Base-by-base conservation (phyloP, 495 filamentous ascomycete species). In the Choiromyces venosus region DNA sequence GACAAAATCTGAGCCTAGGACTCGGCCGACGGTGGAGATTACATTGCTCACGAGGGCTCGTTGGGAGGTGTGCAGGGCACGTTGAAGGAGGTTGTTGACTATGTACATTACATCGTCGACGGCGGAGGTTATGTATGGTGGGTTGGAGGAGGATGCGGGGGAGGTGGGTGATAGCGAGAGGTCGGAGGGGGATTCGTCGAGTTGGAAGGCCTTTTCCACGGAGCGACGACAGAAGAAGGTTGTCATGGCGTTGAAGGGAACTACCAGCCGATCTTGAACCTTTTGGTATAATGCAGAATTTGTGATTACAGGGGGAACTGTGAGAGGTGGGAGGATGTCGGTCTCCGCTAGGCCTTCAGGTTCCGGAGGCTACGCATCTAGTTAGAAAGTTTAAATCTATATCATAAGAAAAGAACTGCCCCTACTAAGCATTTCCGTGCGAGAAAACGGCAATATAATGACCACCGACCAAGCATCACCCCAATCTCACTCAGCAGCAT, bases 41-140 rank as follows among this genome's bases (percentile, higher is more conserved):
- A 96, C 92, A 64, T 87, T 89, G 69, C 87, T 88, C 35, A 94
- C 85, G 29, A 97, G 89, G 8, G 86, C 85, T 69, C 88, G 83
- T 80, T 97, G 93, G 0, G 92, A 92, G 7, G 95, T 98, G 1
- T 91, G 88, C 61, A 98, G 86, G 7, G 93, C 90, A 73, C 93
- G 90, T 67, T 93, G 90, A 52, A 98, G 85, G 56, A 97, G 90
- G 67, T 94, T 91, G 81, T 96, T 94, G 80, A 97, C 93, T 75
- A 97, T 97, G 84, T 97, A 99, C 96, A 98, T 98, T 71, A 98
- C 94, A 83, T 96, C 95, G 84, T 98, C 95, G 12, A 99, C 94
- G 1, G 95, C 93, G 0, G 93, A 96, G 68, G 93, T 94, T 79
- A 99, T 97, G 77, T 91, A 96, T 14, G 95, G 95, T 14, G 93